phyloP scores from a whole-genome alignment of 2,329 filamentous ascomycete genomes.

The Talaromyces amestolkiae region DNA sequence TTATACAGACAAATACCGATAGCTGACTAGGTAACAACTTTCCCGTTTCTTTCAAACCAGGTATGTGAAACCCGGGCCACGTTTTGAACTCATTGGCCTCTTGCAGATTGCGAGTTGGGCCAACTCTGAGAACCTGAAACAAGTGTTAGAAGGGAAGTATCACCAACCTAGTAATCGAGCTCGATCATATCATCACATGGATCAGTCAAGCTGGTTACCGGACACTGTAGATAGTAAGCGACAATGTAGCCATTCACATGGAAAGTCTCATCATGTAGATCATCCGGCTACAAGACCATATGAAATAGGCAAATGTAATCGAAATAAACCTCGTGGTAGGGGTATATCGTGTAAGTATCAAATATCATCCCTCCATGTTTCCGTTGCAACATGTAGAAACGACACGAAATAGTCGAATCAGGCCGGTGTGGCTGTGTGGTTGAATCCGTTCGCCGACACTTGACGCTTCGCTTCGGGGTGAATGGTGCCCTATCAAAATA shows the following conservation, averaged over 20 bases:
- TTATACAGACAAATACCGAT: neutral
- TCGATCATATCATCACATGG: constrained; percentile 20
- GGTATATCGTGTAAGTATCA: neutral
- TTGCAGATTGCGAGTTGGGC: constrained; percentile 22
- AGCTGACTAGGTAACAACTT: neutral
- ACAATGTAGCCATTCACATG: constrained; percentile 15
- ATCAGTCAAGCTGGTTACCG: constrained; percentile 20
- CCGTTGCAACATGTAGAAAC: neutral
- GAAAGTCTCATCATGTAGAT: neutral
- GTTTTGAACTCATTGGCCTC: neutral
- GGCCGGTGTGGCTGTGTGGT: constrained; percentile 33
- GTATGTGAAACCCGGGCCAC: neutral
- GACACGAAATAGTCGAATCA: constrained; percentile 23
- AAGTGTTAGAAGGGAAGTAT: constrained; percentile 13
- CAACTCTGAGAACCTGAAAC: constrained; percentile 14
- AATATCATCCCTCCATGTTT: constrained; percentile 4
- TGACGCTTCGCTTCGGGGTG: constrained; percentile 36
- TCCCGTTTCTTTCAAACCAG: neutral
- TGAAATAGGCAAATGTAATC: constrained; percentile 13
- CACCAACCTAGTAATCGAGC: constrained; percentile 38
- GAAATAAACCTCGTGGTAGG: constrained; percentile 34
- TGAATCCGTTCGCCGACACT: constrained; percentile 30
- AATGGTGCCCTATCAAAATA: constrained; percentile 28
- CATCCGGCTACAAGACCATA: constrained; percentile 11
- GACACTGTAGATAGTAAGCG: constrained; percentile 27